Conservation (phyloP, 2,329 filamentous ascomycete species). For the Diaporthe vexans region DNA sequence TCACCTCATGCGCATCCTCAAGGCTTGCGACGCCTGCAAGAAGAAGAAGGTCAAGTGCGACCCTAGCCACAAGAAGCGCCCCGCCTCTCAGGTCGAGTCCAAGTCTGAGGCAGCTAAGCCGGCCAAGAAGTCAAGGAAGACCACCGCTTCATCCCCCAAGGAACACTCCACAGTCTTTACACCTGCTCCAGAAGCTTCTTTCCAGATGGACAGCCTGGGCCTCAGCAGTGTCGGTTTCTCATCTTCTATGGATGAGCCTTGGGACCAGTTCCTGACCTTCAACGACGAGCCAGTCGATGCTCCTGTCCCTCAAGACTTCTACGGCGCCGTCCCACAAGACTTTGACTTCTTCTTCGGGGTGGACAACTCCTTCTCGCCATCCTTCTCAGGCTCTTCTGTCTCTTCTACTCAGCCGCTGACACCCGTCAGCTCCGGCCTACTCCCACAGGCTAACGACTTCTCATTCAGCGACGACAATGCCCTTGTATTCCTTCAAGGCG, state of each 20-base stretch:
- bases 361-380: constrained; percentile 36
- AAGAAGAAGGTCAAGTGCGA: constrained; percentile 75
- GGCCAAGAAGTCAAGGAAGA: constrained; percentile 59
- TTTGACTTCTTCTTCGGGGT: constrained; percentile 39
- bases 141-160: constrained; percentile 7
- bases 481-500: constrained; percentile 30
- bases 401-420: constrained; percentile 40
- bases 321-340: constrained; percentile 38
- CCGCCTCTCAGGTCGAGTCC: constrained; percentile 52
- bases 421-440: constrained; percentile 29
- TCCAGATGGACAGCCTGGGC: constrained; percentile 41
- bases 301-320: constrained; percentile 35
- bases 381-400: constrained; percentile 35
- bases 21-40: constrained; percentile 74
- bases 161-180: constrained; percentile 25
- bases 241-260: constrained; percentile 32
- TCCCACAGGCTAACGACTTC: constrained; percentile 39
- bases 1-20: constrained; percentile 76
- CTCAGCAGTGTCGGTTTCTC: constrained; percentile 22
- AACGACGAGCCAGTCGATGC: constrained; percentile 33
- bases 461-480: constrained; percentile 43
- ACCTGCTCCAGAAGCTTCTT: constrained; percentile 36
- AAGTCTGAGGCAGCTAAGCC: constrained; percentile 50
- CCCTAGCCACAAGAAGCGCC: constrained; percentile 69
- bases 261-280: constrained; percentile 41